Evolutionary conservation across 176 grass and related monocot genomes (phyloP), one percentile per base, ranked within the genome.

Genomic region (Secale cereale): DNA sequence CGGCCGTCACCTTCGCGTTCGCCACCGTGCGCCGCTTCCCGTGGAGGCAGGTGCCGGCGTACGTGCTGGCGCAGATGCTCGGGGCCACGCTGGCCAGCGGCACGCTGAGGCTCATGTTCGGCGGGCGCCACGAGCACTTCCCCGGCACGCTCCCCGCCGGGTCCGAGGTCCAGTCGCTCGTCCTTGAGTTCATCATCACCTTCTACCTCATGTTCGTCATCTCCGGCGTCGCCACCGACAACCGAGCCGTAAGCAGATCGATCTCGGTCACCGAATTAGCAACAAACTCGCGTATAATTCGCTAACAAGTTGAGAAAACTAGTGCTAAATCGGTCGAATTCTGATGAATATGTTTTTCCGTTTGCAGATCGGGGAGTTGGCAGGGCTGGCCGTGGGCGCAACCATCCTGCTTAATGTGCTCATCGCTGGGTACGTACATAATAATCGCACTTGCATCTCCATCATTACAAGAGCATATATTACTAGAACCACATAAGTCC

Each of bases 151-250:
- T 91, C 1, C 94, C 94, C 2, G 13, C 79, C 0, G 94, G 94
- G 0, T 97, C 94, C 20, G 91, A 97, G 8, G 89, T 86, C 3
- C 94, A 94, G 76, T 94, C 91, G 10, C 86, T 97, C 13, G 89
- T 97, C 2, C 85, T 94, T 1, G 91, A 97, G 89, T 91, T 94
- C 89, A 97, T 97, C 64, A 92, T 74, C 86, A 87, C 93, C 17
- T 95, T 95, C 77, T 95, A 92, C 93, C 90, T 95, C 70, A 95
- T 95, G 93, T 97, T 97, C 86, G 91, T 97, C 68, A 94, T 97
- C 85, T 97, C 94, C 31, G 91, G 94, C 65, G 94, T 97, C 11
- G 89, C 89, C 40, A 97, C 94, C 6, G 94, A 97, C 80, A 97
- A 97, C 82, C 70, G 91, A 86, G 94, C 94, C 36, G 91, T 97